These are phyloP conservation scores for Pulveroboletus sp. DNA, from an alignment of 768 basidiomycete genomes.

Conservation along the genomic window DNA sequence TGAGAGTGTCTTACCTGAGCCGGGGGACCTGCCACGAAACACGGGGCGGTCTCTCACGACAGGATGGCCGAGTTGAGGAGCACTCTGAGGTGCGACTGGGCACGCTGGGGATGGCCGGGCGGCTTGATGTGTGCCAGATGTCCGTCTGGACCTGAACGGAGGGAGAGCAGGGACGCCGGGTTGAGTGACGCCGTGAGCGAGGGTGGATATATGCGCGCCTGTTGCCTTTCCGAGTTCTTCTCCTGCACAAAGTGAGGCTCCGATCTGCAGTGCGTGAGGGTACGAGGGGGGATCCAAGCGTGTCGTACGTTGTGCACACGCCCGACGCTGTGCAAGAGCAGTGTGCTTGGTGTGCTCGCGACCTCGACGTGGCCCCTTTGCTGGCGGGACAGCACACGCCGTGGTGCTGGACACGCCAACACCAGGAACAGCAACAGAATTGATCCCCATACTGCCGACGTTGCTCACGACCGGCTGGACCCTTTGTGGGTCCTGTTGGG, in stretches of 20 bases:
- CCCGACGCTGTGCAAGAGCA: not conserved
- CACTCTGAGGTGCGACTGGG: not conserved
- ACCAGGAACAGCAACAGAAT: not conserved
- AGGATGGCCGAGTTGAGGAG: not conserved
- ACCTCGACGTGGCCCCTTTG: conserved; percentile 1
- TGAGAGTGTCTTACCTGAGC: conserved; percentile 15
- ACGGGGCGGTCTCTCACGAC: not conserved
- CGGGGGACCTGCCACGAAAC: conserved; percentile 10
- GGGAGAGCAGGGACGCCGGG: not conserved
- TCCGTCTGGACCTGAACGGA: not conserved
- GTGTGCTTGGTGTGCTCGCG: not conserved
- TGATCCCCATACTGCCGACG: not conserved
- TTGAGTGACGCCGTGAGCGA: not conserved
- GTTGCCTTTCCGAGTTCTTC: not conserved
- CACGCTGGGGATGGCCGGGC: conserved; percentile 6
- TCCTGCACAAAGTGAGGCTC: not conserved
- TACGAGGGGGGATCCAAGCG: not conserved
- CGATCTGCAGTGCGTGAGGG: not conserved
- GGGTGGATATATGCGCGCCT: conserved; percentile 16
- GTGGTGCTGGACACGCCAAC: not conserved
- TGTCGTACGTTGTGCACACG: not conserved
- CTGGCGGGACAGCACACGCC: not conserved
- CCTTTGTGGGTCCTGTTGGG: conserved; percentile 10
- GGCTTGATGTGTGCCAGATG: not conserved
- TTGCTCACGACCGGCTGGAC: not conserved